Base-by-base conservation (phyloP, 495 filamentous ascomycete genomes). In the Hypoxylon crocopeplum region DNA sequence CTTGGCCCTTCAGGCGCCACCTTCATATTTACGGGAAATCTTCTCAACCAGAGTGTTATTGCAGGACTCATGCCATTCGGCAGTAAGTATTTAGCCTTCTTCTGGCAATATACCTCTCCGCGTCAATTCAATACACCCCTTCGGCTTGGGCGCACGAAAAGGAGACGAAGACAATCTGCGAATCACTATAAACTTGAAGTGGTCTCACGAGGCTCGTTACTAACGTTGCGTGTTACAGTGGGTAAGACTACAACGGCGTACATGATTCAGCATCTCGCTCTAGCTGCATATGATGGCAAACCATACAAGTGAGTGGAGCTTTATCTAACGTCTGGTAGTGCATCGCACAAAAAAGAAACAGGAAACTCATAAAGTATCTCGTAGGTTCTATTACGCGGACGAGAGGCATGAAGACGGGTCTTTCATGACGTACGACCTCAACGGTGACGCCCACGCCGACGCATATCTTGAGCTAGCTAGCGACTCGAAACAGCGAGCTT, bases 11-110 rank as follows among this genome's bases (percentile, higher is more conserved):
- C 17, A 2, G 64, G 48, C 0, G 74, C 70, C 48, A 72, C 70
- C 0, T 79, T 75, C 58, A 72, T 79, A 4, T 77, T 75, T 44
- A 76, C 73, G 2, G 75, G 75, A n/a, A 78, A 79, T 37, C 36
- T 41, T 1, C 30, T 71, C 41, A 76, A 78, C 42, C 39, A 48
- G 11, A 56, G 34, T 6, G 58, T 62, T 15, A 2, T 74, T 5
- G 69, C 65, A 10, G 46, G 70, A 6, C 64, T 71, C 13, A 44
- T 74, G 41, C 37, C 62, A 27, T 55, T 78, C 13, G 54, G 62
- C 15, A 50, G 59, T 62, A 47, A 47, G 59, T 41, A 5, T 16
- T 30, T n/a, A 5, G 19, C 10, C n/a, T n/a, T n/a, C n/a, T n/a
- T n/a, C n/a, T n/a, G n/a, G n/a, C n/a, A n/a, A n/a, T n/a, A n/a